A percentile compares a stretch with the other conserved stretches of the same genome.
Evolutionary conservation across 805 yeast genomes (phyloP).

Genomic region (Hanseniaspora vineae): DNA sequence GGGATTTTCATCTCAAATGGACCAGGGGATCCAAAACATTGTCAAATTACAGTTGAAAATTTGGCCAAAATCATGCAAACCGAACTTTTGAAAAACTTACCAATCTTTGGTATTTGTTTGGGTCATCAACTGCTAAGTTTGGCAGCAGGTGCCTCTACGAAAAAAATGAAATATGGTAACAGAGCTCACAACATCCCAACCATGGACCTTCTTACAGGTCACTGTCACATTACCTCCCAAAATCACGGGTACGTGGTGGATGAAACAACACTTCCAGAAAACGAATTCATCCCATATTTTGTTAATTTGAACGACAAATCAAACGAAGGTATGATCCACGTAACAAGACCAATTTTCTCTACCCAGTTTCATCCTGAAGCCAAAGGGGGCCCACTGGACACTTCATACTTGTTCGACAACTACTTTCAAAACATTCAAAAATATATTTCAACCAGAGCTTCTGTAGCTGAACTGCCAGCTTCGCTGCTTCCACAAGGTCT

Average conservation of each 20-base stretch:
- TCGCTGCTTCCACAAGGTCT: constrained; percentile 13
- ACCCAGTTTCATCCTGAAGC: constrained; percentile 99
- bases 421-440: constrained; percentile 58
- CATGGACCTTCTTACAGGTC: constrained; percentile 75
- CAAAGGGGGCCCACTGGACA: constrained; percentile 96
- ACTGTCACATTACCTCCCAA: constrained; percentile 96
- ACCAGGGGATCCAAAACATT: constrained; percentile 95
- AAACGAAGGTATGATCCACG: constrained; percentile 95
- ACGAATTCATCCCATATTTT: constrained; percentile 71
- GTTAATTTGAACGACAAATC: constrained; percentile 89
- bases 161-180: constrained; percentile 93
- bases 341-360: constrained; percentile 77
- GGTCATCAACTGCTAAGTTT: constrained; percentile 95
- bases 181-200: constrained; percentile 99
- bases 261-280: constrained; percentile 54
- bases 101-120: constrained; percentile 93
- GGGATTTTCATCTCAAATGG: constrained; percentile 93
- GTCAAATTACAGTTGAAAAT: constrained; percentile 63
- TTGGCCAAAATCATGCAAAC: constrained; percentile 58
- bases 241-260: constrained; percentile 98
- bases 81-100: constrained; percentile 42
- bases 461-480: constrained; percentile 20
- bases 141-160: constrained; percentile 87
- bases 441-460: constrained; percentile 35
- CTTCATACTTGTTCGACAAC: constrained; percentile 81